Base-by-base conservation (phyloP, 805 yeast genomes). In the Danielia oregonensis region DNA sequence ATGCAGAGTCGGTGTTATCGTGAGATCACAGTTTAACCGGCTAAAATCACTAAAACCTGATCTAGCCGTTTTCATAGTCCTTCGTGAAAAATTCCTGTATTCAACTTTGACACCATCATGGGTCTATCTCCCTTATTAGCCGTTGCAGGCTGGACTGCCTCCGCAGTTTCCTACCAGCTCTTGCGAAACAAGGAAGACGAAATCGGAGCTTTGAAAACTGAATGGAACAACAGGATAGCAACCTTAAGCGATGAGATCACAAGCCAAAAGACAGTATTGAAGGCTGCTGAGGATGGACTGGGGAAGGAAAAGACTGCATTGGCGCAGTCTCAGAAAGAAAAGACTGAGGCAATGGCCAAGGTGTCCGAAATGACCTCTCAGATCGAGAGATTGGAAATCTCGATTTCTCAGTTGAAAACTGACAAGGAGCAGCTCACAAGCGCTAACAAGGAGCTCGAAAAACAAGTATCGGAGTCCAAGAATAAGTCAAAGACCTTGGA, bases 111-210 rank as follows among this genome's bases (percentile, higher is more conserved):
- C n/a, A n/a, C n/a, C n/a, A n/a, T n/a, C n/a, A 48, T 48, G 52
- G 40, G 32, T 14, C 27, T 45, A 17, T 28, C 42, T n/a, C 32
- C 26, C 22, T 46, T 48, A 26, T 29, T 53, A 16, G 50, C 54
- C 4, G 43, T 48, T 7, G 35, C 39, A 18, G 54, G 57, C 12
- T 41, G 51, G 26, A 24, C 49, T 13, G 45, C 52, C n/a, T 31
- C 50, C 8, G 55, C 47, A 4, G 34, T 46, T 6, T 35, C 48
- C 12, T 51, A 36, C 37, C 52, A 51, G 33, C 32, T 49, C 32
- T 49, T 47, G 34, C 46, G 48, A 25, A 36, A 42, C 21, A 51
- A 48, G 36, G 37, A 30, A 5, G 36, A 43, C 10, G 51, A 51
- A 24, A 28, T 40, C 24, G 47, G 45, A 13, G 17, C 31, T 9